Conservation (phyloP, 148 eudicot genomes). For the Dianthus caryophyllus region DNA sequence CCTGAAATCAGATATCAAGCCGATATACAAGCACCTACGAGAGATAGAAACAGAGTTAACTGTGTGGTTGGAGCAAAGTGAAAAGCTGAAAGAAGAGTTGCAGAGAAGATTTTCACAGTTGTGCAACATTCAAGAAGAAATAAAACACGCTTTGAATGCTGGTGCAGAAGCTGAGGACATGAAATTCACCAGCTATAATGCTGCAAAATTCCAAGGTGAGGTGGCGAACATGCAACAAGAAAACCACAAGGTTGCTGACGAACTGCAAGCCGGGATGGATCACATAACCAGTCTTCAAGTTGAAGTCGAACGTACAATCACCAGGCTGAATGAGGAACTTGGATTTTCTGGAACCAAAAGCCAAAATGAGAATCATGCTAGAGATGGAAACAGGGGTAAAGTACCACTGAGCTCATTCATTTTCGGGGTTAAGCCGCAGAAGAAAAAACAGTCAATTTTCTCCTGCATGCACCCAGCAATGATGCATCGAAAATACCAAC, state of each 20-base stretch:
- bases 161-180: constrained; percentile 66
- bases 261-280: constrained; percentile 70
- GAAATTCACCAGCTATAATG: constrained; percentile 73
- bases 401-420: constrained; percentile 73
- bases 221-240: constrained; percentile 91
- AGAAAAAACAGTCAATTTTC: constrained; percentile 58
- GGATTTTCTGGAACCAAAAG: constrained; percentile 35
- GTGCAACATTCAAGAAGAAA: constrained; percentile 61
- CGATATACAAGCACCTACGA: constrained; percentile 66
- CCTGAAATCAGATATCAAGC: constrained; percentile 49
- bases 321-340: constrained; percentile 49
- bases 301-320: constrained; percentile 53
- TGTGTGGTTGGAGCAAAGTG: constrained; percentile 72
- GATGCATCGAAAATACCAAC: constrained; percentile 35
- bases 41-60: constrained; percentile 67
- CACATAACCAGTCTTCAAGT: constrained; percentile 49
- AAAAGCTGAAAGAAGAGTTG: constrained; percentile 56
- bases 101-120: constrained; percentile 50
- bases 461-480: constrained; percentile 48
- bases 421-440: constrained; percentile 65
- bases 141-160: constrained; percentile 49
- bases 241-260: constrained; percentile 72
- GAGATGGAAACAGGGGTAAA: constrained; percentile 25
- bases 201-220: constrained; percentile 92
- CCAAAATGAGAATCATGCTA: constrained; percentile 29